Percentiles rank a stretch among this genome's conserved stretches.
Evolutionary conservation across 2,329 filamentous ascomycete genomes (phyloP).

Genomic region (Huntiella savannae): DNA sequence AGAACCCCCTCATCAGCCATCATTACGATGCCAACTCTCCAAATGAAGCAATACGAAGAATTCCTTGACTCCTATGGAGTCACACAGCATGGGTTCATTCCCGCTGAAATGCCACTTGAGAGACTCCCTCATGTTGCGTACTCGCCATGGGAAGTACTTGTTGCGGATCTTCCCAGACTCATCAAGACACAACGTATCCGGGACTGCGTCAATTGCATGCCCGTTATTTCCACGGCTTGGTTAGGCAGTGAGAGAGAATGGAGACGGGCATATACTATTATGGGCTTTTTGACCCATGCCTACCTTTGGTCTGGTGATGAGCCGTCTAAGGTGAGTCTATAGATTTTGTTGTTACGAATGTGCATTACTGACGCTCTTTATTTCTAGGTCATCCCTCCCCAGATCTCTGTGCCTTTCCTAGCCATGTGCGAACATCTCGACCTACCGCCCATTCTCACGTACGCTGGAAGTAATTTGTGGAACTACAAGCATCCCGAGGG

Average conservation of each 20-base stretch:
- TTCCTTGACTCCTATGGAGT: conserved; percentile 1
- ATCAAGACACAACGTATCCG: conserved; percentile 71
- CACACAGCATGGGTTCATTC: conserved; percentile 65
- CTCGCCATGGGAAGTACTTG: conserved; percentile 77
- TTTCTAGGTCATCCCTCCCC: conserved; percentile 49
- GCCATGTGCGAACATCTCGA: conserved; percentile 60
- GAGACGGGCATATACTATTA: conserved; percentile 75
- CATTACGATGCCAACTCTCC: no score
- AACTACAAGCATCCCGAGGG: conserved; percentile 81
- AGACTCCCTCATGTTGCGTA: conserved; percentile 78
- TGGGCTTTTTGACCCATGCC: conserved; percentile 80
- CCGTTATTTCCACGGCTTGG: conserved; percentile 62
- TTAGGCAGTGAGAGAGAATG: conserved; percentile 75
- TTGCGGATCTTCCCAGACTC: conserved; percentile 67
- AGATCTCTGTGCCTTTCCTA: conserved; percentile 68
- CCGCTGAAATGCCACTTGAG: conserved; percentile 58
- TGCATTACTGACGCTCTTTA: neutral
- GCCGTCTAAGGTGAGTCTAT: conserved; percentile 32
- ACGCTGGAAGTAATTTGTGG: conserved; percentile 82
- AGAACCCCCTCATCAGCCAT: no score
- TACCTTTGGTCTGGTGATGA: conserved; percentile 91
- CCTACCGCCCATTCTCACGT: conserved; percentile 80
- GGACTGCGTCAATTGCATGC: conserved; percentile 58
- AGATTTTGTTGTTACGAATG: neutral
- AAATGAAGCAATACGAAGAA: neutral